A percentile compares a stretch with the other conserved stretches of the same genome.
Evolutionary conservation across 2,329 filamentous ascomycete genomes (phyloP).

Genomic region (Cercospora canescens): DNA sequence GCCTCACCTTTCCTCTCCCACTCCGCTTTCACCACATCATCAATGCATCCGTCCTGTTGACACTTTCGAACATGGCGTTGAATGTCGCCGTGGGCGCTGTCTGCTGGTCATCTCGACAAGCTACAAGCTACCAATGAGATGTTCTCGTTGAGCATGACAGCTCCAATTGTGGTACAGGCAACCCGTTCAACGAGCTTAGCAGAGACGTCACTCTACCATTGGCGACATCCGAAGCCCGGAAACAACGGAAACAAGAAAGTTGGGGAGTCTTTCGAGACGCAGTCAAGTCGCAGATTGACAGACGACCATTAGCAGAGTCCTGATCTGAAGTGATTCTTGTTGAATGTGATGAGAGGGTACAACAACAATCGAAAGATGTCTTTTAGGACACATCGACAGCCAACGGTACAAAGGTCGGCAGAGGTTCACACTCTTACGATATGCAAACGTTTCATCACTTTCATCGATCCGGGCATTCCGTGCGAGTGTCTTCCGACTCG

Average conservation of each 20-base stretch:
- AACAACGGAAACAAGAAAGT: not conserved
- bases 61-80: not conserved
- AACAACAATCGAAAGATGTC: not conserved
- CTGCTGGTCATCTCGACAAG: not conserved
- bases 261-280: not conserved
- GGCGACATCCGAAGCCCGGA: not conserved
- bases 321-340: not conserved
- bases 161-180: conserved; percentile 2
- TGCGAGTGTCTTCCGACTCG: not conserved
- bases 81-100: not conserved
- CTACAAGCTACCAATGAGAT: not conserved
- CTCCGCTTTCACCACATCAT: not conserved
- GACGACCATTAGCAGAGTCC: not conserved
- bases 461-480: not conserved
- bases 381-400: not conserved
- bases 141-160: not conserved
- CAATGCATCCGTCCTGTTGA: not conserved
- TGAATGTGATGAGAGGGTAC: not conserved
- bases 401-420: not conserved
- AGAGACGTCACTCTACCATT: not conserved
- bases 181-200: not conserved
- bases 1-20: not conserved
- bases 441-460: not conserved
- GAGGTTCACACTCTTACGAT: not conserved
- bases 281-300: not conserved